Evolutionary conservation across 805 yeast genomes (phyloP), one percentile per base, ranked within the genome.

Genomic region (Pichia deserticola): DNA sequence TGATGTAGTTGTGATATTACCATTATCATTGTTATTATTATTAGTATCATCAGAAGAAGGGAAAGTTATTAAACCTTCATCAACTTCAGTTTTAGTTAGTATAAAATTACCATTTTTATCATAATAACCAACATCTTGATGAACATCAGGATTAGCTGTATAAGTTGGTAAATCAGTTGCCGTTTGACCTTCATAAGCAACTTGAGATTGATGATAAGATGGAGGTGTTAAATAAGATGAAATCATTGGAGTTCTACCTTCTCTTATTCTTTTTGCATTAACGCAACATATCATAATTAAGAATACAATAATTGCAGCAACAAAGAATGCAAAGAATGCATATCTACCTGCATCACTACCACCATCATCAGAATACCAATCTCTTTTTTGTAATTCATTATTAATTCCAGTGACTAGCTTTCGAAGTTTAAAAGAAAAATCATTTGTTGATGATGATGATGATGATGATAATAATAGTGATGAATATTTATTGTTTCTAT

Each of bases 121-220:
- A 58, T 86, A 87, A 62, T 77, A 83, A 0, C 95, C 96, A 62
- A 85, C 78, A 61, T 89, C 96, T 44, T 65, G 69, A 43, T 77
- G 73, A 32, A 82, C 87, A 54, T 81, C 82, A 0, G 89, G 81
- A 13, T 71, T 66, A 11, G 70, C 86, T 0, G 89, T 78, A 55
- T 86, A 86, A 3, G 82, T 74, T 0, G 95, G 95, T 1, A 84
- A 87, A 36, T 40, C 45, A 2, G 57, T 51, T 10, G 35, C 45
- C 5, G 45, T 27, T 20, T 50, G 44, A 55, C 79, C 76, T 51
- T 78, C 81, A 12, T 54, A 46, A 5, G 55, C 57, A 46, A 69
- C 70, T 58, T 85, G 86, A 1, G 89, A 77, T 56, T 82, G 88
- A 43, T 72, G 62, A 60, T 87, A 87, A 10, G 82, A 73, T 0